Conservation (phyloP, 805 yeast genomes). For the Barnettozyma vustinii region DNA sequence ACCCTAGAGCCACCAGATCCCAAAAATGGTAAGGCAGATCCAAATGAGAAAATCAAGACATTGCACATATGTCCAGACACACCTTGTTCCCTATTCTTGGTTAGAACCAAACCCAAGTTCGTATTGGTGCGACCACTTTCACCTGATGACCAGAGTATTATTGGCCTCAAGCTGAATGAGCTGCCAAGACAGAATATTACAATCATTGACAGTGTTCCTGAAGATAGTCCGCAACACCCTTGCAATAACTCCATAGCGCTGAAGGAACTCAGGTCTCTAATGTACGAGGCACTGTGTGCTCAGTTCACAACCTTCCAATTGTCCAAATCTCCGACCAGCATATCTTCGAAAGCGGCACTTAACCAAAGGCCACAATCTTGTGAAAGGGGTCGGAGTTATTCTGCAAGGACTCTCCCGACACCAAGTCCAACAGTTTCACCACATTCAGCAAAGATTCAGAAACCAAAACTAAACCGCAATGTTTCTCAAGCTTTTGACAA, state of each 20-base stretch:
- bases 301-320: background rate
- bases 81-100: background rate
- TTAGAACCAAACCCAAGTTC: background rate
- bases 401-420: no score
- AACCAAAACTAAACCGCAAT: no score
- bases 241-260: background rate
- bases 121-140: background rate
- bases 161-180: background rate
- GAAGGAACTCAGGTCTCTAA: background rate
- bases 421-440: no score
- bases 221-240: background rate
- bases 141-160: background rate
- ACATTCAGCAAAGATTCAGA: no score
- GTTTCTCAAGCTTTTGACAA: no score
- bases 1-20: conserved; percentile 1
- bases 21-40: conserved; percentile 4
- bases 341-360: no score
- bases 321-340: no score
- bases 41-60: background rate
- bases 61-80: background rate
- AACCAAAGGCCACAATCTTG: no score
- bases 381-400: no score
- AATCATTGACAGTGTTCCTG: background rate
- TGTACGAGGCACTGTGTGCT: background rate
- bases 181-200: background rate